Conservation (phyloP, 371 early-diverging fungal species). For the Thermomucor indicae-seudaticae region DNA sequence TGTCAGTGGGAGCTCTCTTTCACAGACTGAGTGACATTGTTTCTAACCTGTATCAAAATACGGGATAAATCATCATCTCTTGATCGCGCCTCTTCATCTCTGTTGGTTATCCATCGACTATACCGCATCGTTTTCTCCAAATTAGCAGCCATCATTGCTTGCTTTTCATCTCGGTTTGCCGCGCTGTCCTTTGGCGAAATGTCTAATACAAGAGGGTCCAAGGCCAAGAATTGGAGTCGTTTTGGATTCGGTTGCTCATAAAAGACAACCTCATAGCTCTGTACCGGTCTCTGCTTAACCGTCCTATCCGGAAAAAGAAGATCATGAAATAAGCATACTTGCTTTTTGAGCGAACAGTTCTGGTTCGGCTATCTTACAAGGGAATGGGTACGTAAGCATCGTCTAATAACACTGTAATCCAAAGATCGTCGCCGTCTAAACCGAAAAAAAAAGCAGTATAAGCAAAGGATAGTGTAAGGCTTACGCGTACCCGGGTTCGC, state of each 20-base stretch:
- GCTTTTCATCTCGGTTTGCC: constrained; percentile 1
- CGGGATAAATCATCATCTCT: neutral
- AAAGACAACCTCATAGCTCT: constrained; percentile 46
- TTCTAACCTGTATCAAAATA: neutral
- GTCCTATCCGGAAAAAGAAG: no score
- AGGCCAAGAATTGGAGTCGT: constrained; percentile 65
- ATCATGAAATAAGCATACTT: constrained; percentile 4
- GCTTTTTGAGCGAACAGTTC: neutral
- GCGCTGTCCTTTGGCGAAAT: constrained; percentile 41
- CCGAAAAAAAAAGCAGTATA: constrained; percentile 3
- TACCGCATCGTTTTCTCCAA: constrained; percentile 17
- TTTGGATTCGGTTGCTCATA: constrained; percentile 63
- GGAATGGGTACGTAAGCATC: constrained; percentile 30
- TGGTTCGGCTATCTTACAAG: constrained; percentile 10
- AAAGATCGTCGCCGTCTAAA: constrained; percentile 3
- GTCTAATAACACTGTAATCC: constrained; percentile 26
- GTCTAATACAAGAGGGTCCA: constrained; percentile 69
- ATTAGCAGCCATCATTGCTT: constrained; percentile 8
- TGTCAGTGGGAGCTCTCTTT: no score
- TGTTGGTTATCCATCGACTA: no score
- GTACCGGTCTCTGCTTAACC: neutral
- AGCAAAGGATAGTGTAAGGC: neutral
- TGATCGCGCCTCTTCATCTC: neutral
- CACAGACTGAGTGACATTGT: neutral
- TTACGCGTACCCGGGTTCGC: neutral